Base-by-base conservation (phyloP, 805 yeast species). In the Ogataea zsoltii region DNA sequence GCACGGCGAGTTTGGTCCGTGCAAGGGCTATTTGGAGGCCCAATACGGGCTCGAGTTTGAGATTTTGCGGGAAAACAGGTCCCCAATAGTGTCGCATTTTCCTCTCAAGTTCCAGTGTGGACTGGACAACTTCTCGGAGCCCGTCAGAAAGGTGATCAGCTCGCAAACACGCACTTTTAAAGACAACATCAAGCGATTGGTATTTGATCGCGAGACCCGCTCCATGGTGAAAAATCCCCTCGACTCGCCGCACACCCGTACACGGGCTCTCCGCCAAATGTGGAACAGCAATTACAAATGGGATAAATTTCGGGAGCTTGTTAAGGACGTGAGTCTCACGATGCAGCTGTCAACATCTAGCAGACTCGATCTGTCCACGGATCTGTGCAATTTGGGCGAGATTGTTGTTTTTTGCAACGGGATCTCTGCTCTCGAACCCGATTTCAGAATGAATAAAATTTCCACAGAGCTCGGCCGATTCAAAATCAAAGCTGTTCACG, bases 391-490 rank as follows among this genome's bases (percentile, higher is more conserved):
- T 14, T 26, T 52, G 12, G 51, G 51, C 3, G 28, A 33, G 12
- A 21, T 45, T 7, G 19, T 21, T 2, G 18, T 44, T 5, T 33
- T 33, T n/a, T 33, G 32, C 46, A 19, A 41, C 12, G 38, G 38
- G n/a, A 14, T 31, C n/a, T 18, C 33, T 7, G 9, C 29, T 4
- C 19, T 46, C 1, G 46, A 40, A 17, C 46, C 50, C 7, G 46
- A 49, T 25, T 49, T 46, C 33, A 12, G 38, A 17, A 33, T 53
- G 23, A 21, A 44, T 10, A 40, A 42, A 2, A 31, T 34, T 6
- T 48, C 57, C 10, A 51, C 57, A 5, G 51, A 51, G 11, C 42
- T 47, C 18, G 57, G 57, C 16, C 16, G 33, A 15, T 54, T 54
- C 39, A 44, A 37, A 21, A 38, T 54, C 23, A 19, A 17, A 3